A percentile compares a stretch with the other conserved stretches of the same genome.
These are phyloP conservation scores for Pelargonium cotyledonis DNA, from an alignment of 441 rosid species.

Conservation along the genomic window DNA sequence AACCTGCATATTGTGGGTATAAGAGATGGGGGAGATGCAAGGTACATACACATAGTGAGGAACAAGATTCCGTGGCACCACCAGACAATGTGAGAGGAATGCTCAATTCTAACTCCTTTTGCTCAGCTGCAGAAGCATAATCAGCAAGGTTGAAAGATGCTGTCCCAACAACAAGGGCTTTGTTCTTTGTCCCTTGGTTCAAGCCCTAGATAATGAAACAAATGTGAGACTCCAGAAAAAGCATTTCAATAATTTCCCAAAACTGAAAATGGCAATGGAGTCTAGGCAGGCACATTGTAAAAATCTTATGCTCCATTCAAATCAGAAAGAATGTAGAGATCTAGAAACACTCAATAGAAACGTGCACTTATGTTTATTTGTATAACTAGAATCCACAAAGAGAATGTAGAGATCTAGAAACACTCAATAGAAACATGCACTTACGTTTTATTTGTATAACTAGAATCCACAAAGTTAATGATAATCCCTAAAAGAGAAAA, in stretches of 20 bases:
- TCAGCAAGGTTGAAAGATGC: slow-evolving; percentile 68
- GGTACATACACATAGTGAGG: slow-evolving; percentile 56
- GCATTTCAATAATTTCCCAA: neutral
- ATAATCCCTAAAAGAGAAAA: neutral
- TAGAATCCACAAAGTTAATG: neutral
- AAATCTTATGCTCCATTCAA: neutral
- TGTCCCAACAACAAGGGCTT: slow-evolving; percentile 57
- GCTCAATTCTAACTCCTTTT: slow-evolving; percentile 57
- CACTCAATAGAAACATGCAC: no score
- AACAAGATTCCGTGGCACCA: slow-evolving; percentile 41
- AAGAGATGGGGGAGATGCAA: slow-evolving; percentile 3
- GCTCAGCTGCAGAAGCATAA: slow-evolving; percentile 57
- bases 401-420: neutral
- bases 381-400: neutral
- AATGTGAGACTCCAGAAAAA: neutral
- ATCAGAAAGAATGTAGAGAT: neutral
- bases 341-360: no score
- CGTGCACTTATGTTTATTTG: no score
- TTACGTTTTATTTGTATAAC: no score
- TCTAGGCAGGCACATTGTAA: neutral
- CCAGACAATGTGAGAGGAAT: slow-evolving; percentile 51
- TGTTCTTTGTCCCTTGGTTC: slow-evolving; percentile 57
- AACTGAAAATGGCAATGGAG: neutral
- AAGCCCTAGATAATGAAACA: slow-evolving; percentile 38
- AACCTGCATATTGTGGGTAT: neutral